Base-by-base conservation (phyloP, 2,329 filamentous ascomycete species). In the Colletotrichum sp. region DNA sequence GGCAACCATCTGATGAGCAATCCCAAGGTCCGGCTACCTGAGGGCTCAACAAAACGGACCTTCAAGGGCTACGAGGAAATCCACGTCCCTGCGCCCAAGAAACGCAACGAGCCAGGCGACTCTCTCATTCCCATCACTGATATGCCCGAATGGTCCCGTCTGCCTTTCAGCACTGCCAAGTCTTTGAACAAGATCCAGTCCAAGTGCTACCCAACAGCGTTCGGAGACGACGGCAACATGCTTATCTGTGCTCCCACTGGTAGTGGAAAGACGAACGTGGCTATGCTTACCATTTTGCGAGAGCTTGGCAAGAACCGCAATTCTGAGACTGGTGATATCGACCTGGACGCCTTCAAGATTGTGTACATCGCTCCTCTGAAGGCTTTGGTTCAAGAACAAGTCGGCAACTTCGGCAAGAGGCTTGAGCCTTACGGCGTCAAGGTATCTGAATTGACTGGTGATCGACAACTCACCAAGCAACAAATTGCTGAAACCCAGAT, bases 1-100 rank as follows among this genome's bases (percentile, higher is more conserved):
- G 97, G 97, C 69, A 99, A 99, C 81, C 97, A 99, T 87, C 90
- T 99, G 58, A 99, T 99, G 96, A 99, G 97, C n/a, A 99, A 99
- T 81, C 94, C 96, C 8, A 98, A 96, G 82, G 97, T 99, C 63
- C 94, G 94, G 78, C 90, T 99, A 24, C 97, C 97, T 0, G 95
- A 98, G 83, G 97, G 97, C 13, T 98, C 97, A 3, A 98, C 95
- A 0, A 98, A 99, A 85, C 92, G 96, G 64, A 95, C 95, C 0
- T 98, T 98, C 87, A 99, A 99, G 85, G 97, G 97, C 38, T 99
- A 99, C 80, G 97, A 99, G 85, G 97, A 99, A 82, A 98, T 99
- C 74, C 97, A 99, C 82, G 96, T 99, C 6, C 97, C 97, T 9
- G 92, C 95, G 7, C 98, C 98, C 1, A 98, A 98, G 87, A 94